A percentile compares a stretch with the other conserved stretches of the same genome.
Conservation (phyloP, 169 alveolate genomes). For the Plasmodium berghei region DNA sequence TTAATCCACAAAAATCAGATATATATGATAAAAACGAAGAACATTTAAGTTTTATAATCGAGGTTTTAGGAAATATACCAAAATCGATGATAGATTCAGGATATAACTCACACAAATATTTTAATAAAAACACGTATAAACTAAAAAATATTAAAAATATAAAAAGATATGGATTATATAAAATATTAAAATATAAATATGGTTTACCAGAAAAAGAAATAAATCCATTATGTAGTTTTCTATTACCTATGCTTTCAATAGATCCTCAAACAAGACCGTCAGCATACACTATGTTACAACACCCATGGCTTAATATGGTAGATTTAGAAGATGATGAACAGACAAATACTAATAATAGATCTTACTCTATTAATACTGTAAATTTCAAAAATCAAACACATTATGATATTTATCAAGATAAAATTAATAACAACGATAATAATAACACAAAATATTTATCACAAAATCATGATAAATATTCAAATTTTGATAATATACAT, state of each 20-base stretch:
- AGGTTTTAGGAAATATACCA: conserved; percentile 94
- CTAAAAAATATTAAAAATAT: conserved; percentile 77
- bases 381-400: conserved; percentile 13
- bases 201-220: conserved; percentile 90
- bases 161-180: conserved; percentile 86
- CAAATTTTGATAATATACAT: neutral
- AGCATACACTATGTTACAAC: conserved; percentile 91
- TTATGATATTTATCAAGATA: conserved; percentile 5
- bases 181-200: conserved; percentile 90
- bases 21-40: conserved; percentile 80
- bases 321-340: conserved; percentile 47
- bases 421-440: neutral
- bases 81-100: conserved; percentile 90
- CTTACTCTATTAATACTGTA: conserved; percentile 44
- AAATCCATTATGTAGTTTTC: conserved; percentile 84
- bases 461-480: neutral
- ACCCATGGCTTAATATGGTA: conserved; percentile 92
- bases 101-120: conserved; percentile 77
- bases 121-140: conserved; percentile 37
- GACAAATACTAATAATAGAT: conserved; percentile 20
- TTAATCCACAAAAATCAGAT: conserved; percentile 95
- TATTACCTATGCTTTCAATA: conserved; percentile 89
- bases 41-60: conserved; percentile 88
- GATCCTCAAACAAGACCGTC: conserved; percentile 93
- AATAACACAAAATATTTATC: conserved; percentile 2